phyloP scores from a whole-genome alignment of 2,329 filamentous ascomycete genomes.

The Paraconiothyrium sp. region DNA sequence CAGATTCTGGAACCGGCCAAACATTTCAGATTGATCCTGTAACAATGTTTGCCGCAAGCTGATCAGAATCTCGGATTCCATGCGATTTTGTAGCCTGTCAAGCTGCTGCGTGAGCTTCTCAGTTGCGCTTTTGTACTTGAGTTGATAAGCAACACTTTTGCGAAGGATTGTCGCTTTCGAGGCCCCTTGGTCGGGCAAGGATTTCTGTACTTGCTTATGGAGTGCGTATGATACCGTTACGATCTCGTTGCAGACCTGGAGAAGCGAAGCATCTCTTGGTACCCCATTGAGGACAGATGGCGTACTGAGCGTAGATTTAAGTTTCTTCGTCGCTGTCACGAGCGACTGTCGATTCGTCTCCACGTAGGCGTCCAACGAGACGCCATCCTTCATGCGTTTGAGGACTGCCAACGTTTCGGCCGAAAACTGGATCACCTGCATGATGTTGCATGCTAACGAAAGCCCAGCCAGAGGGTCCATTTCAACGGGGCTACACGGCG shows the following conservation, averaged over 20 bases:
- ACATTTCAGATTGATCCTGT: background rate
- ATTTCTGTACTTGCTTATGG: background rate
- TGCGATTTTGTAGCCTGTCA: slow-evolving; percentile 1
- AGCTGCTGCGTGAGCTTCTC: slow-evolving; percentile 4
- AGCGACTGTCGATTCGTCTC: background rate
- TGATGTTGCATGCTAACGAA: slow-evolving; percentile 12
- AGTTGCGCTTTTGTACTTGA: background rate
- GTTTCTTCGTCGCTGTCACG: background rate
- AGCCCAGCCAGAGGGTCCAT: slow-evolving; percentile 15
- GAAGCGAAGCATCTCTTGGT: background rate
- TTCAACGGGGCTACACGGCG: background rate
- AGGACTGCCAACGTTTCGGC: background rate
- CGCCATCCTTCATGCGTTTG: background rate
- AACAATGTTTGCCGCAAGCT: background rate
- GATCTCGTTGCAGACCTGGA: slow-evolving; percentile 1
- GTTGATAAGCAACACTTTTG: background rate
- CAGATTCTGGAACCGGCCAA: background rate
- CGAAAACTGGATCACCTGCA: slow-evolving; percentile 13
- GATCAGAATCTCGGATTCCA: slow-evolving; percentile 4
- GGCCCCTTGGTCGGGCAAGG: background rate
- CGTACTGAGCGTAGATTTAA: background rate
- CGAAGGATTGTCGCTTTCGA: background rate
- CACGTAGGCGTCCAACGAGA: background rate
- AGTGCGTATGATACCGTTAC: background rate
- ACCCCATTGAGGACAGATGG: too few relatives aligned